phyloP scores from a whole-genome alignment of 805 yeast species.

The Candida chilensis region DNA sequence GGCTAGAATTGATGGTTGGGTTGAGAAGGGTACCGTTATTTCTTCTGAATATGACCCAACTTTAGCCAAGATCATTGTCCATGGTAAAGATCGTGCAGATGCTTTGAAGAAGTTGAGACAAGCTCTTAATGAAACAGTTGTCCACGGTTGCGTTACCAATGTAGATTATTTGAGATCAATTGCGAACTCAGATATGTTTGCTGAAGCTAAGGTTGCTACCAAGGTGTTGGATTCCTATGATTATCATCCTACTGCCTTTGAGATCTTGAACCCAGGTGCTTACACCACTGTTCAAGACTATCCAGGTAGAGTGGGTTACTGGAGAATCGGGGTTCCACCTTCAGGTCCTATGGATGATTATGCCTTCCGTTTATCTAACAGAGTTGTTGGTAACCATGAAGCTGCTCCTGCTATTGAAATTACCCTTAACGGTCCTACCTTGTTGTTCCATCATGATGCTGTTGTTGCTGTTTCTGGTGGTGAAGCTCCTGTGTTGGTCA shows the following conservation, averaged over 20 bases:
- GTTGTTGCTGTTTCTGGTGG: slow-evolving; percentile 89
- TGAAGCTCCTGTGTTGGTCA: slow-evolving; percentile 52
- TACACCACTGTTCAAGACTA: slow-evolving; percentile 95
- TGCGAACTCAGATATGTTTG: slow-evolving; percentile 79
- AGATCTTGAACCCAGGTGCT: slow-evolving; percentile 83
- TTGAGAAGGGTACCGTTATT: slow-evolving; percentile 73
- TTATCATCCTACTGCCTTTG: slow-evolving; percentile 79
- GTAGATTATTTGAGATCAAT: slow-evolving; percentile 82
- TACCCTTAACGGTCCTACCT: slow-evolving; percentile 80
- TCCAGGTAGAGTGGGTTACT: slow-evolving; percentile 80
- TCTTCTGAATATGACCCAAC: slow-evolving; percentile 97
- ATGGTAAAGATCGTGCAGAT: slow-evolving; percentile 82
- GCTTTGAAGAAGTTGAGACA: slow-evolving; percentile 68
- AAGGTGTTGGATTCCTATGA: slow-evolving; percentile 77
- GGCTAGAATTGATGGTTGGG: slow-evolving; percentile 97
- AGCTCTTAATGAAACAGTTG: slow-evolving; percentile 81
- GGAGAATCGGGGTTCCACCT: slow-evolving; percentile 96
- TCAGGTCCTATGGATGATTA: slow-evolving; percentile 97
- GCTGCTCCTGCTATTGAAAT: slow-evolving; percentile 86
- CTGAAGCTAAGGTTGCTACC: slow-evolving; percentile 75
- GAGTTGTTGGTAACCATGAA: slow-evolving; percentile 79
- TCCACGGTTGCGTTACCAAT: slow-evolving; percentile 85
- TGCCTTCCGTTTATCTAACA: slow-evolving; percentile 83
- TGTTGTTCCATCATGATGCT: slow-evolving; percentile 75
- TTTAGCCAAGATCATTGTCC: slow-evolving; percentile 91